Base-by-base conservation (phyloP, 768 basidiomycete species). In the Pulveroboletus sp. region DNA sequence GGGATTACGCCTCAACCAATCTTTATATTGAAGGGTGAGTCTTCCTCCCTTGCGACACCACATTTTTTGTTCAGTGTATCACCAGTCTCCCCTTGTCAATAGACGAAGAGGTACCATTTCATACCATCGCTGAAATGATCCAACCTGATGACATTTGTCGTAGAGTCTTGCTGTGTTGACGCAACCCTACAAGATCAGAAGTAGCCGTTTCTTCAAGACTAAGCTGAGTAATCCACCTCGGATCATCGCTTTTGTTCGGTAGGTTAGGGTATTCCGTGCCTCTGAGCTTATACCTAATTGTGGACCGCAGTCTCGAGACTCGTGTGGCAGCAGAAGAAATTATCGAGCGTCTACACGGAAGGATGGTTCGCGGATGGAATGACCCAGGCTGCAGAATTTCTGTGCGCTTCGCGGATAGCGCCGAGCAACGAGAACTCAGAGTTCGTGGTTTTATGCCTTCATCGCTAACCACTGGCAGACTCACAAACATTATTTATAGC, bases 221-320 rank as follows among this genome's bases (percentile, higher is more conserved):
- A 77, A 84, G 53, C 65, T 90, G 20, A 87, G 85, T 51, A 79
- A 81, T 47, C 87, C 87, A 1, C 85, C 87, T 17, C 73, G 87
- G 49, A 86, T 89, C 52, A 90, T 90, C 47, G 88, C 87, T 0
- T 90, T 90, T 57, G 86, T 90, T 35, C 76, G 89, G 88, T 87
- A 54, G 19, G 77, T 64, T 25, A 6, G 12, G 17, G 31, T 27
- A 17, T 16, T 5, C n/a, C 9, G 6, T 40, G 2, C 11, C 14
- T 29, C 17, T 16, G 2, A 17, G 7, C 37, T 21, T 1, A 39
- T 23, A 43, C 20, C 47, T 49, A 21, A 61, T 13, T 2, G 21
- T 17, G 27, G 17, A 5, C 10, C 33, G 9, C 57, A 90, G 89
- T 40, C 72, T 91, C 21, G 87, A 90, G 56, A 82, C 77, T 16